These are phyloP conservation scores for Sideroxylon spinosum DNA, from an alignment of 179 eudicot species.

Conservation along the genomic window DNA sequence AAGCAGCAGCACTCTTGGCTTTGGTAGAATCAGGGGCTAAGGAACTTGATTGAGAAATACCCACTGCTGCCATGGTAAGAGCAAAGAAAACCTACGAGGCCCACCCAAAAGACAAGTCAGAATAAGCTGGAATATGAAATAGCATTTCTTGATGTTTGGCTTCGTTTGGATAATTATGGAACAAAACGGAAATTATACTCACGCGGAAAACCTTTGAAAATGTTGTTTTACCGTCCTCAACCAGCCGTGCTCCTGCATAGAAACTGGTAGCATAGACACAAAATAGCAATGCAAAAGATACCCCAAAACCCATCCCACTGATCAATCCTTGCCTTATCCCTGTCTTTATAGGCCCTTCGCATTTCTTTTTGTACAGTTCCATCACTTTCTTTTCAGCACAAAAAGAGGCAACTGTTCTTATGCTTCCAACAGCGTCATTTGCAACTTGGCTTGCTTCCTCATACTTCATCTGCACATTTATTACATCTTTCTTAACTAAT, in stretches of 20 bases:
- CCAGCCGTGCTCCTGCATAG: slow-evolving; percentile 49
- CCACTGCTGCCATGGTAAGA: slow-evolving; percentile 64
- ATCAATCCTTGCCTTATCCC: slow-evolving; percentile 38
- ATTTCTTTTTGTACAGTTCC: slow-evolving; percentile 40
- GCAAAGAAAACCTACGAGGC: slow-evolving; percentile 66
- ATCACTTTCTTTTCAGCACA: slow-evolving; percentile 54
- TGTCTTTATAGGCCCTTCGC: slow-evolving; percentile 38
- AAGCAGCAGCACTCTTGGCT: slow-evolving; percentile 58
- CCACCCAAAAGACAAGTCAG: not conserved
- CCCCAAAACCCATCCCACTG: slow-evolving; percentile 39
- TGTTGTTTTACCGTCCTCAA: slow-evolving; percentile 28
- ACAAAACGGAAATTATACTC: slow-evolving; percentile 6
- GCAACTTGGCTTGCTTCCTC: slow-evolving; percentile 53
- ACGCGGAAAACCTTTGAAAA: slow-evolving; percentile 38
- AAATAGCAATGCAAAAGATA: slow-evolving; percentile 27
- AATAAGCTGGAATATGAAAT: not conserved
- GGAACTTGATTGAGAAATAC: slow-evolving; percentile 59
- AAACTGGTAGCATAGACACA: slow-evolving; percentile 33
- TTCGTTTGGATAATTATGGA: not conserved
- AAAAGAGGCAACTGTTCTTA: slow-evolving; percentile 49
- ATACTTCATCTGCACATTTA: slow-evolving; percentile 30
- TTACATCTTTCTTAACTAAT: too few relatives aligned
- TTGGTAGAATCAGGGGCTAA: slow-evolving; percentile 55
- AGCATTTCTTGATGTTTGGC: not conserved
- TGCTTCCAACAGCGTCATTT: slow-evolving; percentile 49